phyloP scores from a whole-genome alignment of 2,329 filamentous ascomycete genomes.

The Calonectria leucothoes region DNA sequence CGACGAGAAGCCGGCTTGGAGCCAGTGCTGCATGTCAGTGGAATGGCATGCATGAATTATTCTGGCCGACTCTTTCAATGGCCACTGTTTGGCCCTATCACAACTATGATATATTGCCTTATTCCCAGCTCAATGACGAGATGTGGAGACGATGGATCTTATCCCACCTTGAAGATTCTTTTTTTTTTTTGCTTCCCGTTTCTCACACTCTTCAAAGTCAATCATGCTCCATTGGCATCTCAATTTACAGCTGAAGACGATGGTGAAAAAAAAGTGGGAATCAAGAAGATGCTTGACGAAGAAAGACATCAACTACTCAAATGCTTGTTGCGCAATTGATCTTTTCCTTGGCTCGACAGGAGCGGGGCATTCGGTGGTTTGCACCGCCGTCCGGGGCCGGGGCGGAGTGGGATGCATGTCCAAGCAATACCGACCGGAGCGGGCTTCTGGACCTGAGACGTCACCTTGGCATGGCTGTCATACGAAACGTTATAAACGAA shows the following conservation, averaged over 20 bases:
- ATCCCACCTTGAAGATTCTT: neutral
- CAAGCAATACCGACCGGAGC: neutral
- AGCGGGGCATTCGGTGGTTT: neutral
- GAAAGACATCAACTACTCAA: neutral
- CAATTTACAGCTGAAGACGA: neutral
- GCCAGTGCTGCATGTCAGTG: neutral
- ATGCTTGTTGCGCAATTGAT: neutral
- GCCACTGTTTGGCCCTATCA: slow-evolving; percentile 27
- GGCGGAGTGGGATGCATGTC: neutral
- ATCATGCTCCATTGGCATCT: neutral
- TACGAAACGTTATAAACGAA: too few relatives aligned
- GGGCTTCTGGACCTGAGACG: neutral
- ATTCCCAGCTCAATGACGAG: slow-evolving; percentile 18
- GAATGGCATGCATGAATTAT: slow-evolving; percentile 32
- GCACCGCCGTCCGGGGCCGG: neutral
- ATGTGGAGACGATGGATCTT: neutral
- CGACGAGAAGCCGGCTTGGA: neutral
- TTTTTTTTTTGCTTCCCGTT: neutral
- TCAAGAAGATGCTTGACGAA: neutral
- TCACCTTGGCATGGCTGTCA: neutral
- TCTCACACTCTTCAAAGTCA: neutral
- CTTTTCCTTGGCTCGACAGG: neutral
- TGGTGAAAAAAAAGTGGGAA: neutral
- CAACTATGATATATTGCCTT: slow-evolving; percentile 20
- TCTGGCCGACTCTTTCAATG: slow-evolving; percentile 17